Base-by-base conservation (phyloP, 2,329 filamentous ascomycete species). In the Diplocarpon mali region DNA sequence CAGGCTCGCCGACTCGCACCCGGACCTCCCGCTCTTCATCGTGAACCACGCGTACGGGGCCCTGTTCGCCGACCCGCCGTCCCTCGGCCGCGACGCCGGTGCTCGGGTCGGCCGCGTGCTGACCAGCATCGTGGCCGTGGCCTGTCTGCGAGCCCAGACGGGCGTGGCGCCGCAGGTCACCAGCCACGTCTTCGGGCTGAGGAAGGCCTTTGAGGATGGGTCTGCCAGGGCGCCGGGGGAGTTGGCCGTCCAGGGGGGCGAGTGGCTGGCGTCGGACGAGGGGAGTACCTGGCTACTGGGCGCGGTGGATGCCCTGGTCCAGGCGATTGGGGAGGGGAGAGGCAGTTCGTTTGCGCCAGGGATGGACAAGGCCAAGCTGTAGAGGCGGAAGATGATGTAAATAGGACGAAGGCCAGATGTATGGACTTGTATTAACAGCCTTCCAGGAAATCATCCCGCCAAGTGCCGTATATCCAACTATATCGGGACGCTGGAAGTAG, bases 91-190 rank as follows among this genome's bases (percentile, higher is more conserved):
- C 16, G 58, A 66, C 7, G 58, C 63, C 4, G 66, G 65, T 16
- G 70, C 69, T 0, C 73, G 70, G 14, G 74, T 85, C 0, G 86
- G 86, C 0, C 66, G 86, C 1, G 73, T 85, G 0, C 65, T 87
- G 50, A 92, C 85, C 0, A 83, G 76, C 43, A 63, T 92, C 11
- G 71, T 88, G 4, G 86, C 83, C 0, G 72, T 93, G 27, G 71
- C 84, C 5, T 88, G 84, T 57, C 62, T 93, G 61, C 67, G 86
- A 3, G 75, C 85, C 36, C 86, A 92, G 69, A 84, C 82, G 9
- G 86, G 86, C 0, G 86, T 92, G 0, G 86, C 79, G 0, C 86
- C 85, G 1, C 86, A 92, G 68, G 84, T 93, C 11, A 65, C 83
- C 14, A 86, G 80, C 53, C 86, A 93, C 64, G 71, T 92, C 0